These are phyloP conservation scores for Wickerhamiella azyma DNA, from an alignment of 805 yeast genomes.

Conservation along the genomic window DNA sequence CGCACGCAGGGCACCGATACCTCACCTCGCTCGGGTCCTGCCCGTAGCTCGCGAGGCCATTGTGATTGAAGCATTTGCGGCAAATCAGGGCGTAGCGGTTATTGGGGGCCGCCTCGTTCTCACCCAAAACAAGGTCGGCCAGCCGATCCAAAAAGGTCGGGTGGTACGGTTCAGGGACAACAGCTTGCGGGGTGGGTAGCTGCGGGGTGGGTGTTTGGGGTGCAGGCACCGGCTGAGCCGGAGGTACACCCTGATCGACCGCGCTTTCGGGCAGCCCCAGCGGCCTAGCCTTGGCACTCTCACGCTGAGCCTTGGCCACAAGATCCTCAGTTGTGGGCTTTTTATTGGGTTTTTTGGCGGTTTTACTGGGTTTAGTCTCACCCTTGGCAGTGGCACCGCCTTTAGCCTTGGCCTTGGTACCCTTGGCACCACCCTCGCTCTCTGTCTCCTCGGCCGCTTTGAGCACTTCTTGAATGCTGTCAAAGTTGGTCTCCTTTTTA, in stretches of 20 bases:
- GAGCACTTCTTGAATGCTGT: slow-evolving; percentile 60
- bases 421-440: not conserved
- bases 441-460: slow-evolving; percentile 49
- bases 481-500: slow-evolving; percentile 59
- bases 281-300: not conserved
- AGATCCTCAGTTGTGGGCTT: not conserved
- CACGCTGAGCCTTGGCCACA: not conserved
- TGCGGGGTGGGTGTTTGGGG: too few relatives aligned
- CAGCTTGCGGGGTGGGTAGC: too few relatives aligned
- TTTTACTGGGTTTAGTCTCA: too few relatives aligned
- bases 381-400: too few relatives aligned
- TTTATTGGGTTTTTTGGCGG: not conserved
- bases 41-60: slow-evolving; percentile 73
- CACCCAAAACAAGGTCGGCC: slow-evolving; percentile 38
- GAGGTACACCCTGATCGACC: not conserved
- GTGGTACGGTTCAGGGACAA: slow-evolving; percentile 5
- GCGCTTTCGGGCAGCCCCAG: not conserved
- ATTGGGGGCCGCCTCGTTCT: slow-evolving; percentile 48
- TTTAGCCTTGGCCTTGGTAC: too few relatives aligned
- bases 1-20: slow-evolving; percentile 58
- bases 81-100: slow-evolving; percentile 63
- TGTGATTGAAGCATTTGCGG: slow-evolving; percentile 48
- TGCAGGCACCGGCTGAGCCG: not conserved
- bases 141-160: slow-evolving; percentile 32
- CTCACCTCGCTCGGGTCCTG: slow-evolving; percentile 35